Percentiles rank a stretch among this genome's conserved stretches.
These are phyloP conservation scores for Malassezia pachydermatis DNA, from an alignment of 1,284 basidiomycete species.

Conservation along the genomic window DNA sequence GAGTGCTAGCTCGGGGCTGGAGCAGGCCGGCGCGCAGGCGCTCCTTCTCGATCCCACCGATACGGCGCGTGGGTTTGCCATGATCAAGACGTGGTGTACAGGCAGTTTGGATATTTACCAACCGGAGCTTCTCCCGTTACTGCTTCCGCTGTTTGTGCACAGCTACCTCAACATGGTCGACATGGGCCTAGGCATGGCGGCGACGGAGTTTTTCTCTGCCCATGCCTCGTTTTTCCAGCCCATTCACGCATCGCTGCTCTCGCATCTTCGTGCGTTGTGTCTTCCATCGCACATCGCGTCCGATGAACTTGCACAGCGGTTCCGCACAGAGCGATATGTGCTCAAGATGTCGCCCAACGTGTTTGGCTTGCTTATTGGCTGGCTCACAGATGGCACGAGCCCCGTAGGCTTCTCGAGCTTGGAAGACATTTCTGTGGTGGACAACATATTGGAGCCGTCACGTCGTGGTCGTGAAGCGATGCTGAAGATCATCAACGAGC, in stretches of 20 bases:
- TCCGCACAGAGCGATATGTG: conserved; percentile 80
- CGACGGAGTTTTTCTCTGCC: conserved; percentile 61
- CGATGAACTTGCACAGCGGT: conserved; percentile 71
- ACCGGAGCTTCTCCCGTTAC: conserved; percentile 79
- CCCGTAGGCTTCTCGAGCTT: conserved; percentile 66
- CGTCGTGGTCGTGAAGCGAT: conserved; percentile 60
- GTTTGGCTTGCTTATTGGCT: conserved; percentile 81
- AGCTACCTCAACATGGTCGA: conserved; percentile 91
- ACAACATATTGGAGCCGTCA: conserved; percentile 48
- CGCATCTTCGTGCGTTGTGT: conserved; percentile 70
- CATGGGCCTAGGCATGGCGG: conserved; percentile 73
- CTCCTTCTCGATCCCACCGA: conserved; percentile 75
- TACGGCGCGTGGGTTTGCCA: conserved; percentile 72
- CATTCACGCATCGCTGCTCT: conserved; percentile 62
- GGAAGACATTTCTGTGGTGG: conserved; percentile 65
- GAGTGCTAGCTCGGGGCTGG: conserved; percentile 45
- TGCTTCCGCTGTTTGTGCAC: conserved; percentile 93
- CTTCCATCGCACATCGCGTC: conserved; percentile 69
- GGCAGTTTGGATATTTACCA: conserved; percentile 73
- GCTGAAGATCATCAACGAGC: conserved; percentile 86
- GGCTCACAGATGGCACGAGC: conserved; percentile 85
- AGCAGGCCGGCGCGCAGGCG: conserved; percentile 60
- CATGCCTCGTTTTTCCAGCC: conserved; percentile 64
- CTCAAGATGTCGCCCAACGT: conserved; percentile 83
- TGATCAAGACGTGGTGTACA: conserved; percentile 87